These are phyloP conservation scores for Pseudognaphalium luteoalbum DNA, from an alignment of 129 eudicot genomes.

Conservation along the genomic window DNA sequence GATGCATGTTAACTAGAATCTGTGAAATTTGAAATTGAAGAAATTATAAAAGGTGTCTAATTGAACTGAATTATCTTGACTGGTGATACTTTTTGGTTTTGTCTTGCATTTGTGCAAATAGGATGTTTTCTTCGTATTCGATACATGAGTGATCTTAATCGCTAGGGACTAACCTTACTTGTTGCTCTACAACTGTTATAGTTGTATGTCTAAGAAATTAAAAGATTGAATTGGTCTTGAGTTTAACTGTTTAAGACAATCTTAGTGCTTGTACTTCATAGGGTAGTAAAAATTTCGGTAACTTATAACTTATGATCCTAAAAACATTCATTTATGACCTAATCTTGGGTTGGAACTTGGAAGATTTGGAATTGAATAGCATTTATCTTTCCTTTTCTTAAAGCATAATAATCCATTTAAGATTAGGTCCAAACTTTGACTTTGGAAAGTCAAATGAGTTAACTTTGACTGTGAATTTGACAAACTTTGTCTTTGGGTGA, in stretches of 20 bases:
- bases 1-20: neutral
- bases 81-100: slow-evolving; percentile 1
- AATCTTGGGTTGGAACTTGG: slow-evolving; percentile 12
- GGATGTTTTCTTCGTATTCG: neutral
- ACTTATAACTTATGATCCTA: neutral
- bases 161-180: neutral
- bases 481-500: slow-evolving; percentile 10
- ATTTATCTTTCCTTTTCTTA: slow-evolving; percentile 6
- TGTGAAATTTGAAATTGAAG: neutral
- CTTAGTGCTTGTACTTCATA: neutral
- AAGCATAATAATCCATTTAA: neutral
- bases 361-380: slow-evolving; percentile 11
- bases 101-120: slow-evolving; percentile 11
- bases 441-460: slow-evolving; percentile 12
- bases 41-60: slow-evolving; percentile 8
- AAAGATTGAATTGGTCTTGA: slow-evolving; percentile 7
- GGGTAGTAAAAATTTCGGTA: neutral
- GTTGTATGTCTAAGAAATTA: neutral
- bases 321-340: neutral
- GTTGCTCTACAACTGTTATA: neutral
- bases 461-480: neutral
- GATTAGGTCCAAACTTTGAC: neutral
- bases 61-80: neutral
- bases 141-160: slow-evolving; percentile 4
- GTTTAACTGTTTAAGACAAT: neutral